These are phyloP conservation scores for Iberis amara DNA, from an alignment of 441 rosid genomes.

Conservation along the genomic window DNA sequence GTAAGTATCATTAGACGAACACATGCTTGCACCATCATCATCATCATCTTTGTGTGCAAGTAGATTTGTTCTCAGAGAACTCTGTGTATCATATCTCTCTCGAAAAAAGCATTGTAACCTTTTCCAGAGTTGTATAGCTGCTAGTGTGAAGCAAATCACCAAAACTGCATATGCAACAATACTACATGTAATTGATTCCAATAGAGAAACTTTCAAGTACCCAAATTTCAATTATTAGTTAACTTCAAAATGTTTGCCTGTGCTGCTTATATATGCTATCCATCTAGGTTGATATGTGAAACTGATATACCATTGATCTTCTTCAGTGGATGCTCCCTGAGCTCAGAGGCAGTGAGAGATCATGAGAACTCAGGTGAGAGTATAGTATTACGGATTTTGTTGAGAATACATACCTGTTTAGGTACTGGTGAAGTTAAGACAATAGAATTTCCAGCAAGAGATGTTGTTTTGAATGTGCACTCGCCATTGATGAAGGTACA, in stretches of 20 bases:
- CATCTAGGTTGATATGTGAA: constrained; percentile 68
- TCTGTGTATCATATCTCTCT: constrained; percentile 29
- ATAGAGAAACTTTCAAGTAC: neutral
- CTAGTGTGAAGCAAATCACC: constrained; percentile 45
- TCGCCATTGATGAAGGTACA: constrained; percentile 53
- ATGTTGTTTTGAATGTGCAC: constrained; percentile 42
- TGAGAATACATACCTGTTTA: constrained; percentile 37
- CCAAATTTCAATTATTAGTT: neutral
- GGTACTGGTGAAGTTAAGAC: constrained; percentile 58
- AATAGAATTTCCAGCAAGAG: constrained; percentile 46
- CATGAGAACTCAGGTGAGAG: neutral
- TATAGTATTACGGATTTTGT: neutral
- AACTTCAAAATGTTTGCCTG: constrained; percentile 37
- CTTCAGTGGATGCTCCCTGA: constrained; percentile 42
- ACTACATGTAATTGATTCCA: neutral
- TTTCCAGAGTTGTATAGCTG: constrained; percentile 40
- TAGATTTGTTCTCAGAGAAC: constrained; percentile 45
- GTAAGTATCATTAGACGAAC: constrained; percentile 64
- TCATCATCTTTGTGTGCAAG: constrained; percentile 61
- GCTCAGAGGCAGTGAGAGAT: constrained; percentile 18
- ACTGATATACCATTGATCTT: constrained; percentile 54
- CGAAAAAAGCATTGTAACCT: constrained; percentile 35
- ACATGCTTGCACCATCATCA: constrained; percentile 67
- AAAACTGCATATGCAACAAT: constrained; percentile 42
- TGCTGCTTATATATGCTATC: constrained; percentile 52